Conservation (phyloP, 805 yeast genomes). For the Saccharomycopsis sp. region DNA sequence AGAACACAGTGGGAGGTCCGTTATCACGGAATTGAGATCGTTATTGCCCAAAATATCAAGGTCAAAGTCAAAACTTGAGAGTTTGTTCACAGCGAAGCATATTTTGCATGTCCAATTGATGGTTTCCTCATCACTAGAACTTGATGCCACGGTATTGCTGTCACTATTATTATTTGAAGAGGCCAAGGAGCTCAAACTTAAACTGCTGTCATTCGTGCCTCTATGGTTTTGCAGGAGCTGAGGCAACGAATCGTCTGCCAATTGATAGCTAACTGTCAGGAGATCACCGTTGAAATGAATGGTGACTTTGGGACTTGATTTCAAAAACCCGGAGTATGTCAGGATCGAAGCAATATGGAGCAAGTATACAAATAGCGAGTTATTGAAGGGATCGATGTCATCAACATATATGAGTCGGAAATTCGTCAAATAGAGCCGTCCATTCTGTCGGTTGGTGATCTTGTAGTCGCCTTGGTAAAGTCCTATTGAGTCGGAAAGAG, state of each 20-base stretch:
- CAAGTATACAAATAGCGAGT: conserved; percentile 44
- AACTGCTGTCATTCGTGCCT: not conserved
- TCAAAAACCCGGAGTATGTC: conserved; percentile 51
- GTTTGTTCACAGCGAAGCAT: conserved; percentile 62
- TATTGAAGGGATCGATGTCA: conserved; percentile 32
- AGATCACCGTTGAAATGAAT: conserved; percentile 30
- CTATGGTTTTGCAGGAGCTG: not conserved
- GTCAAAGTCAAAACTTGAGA: conserved; percentile 28
- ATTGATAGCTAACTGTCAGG: not conserved
- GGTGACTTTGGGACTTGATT: conserved; percentile 74
- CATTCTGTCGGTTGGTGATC: conserved; percentile 57
- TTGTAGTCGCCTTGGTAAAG: conserved; percentile 72
- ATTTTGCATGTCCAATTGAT: conserved; percentile 81
- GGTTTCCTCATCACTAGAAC: not conserved
- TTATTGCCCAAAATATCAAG: conserved; percentile 19
- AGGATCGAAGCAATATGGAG: conserved; percentile 29
- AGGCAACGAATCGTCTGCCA: not conserved
- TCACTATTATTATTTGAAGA: not conserved
- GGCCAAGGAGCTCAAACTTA: not conserved
- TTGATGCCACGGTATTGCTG: not conserved
- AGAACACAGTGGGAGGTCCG: conserved; percentile 40
- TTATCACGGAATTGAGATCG: conserved; percentile 18
- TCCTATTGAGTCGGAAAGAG: conserved; percentile 38
- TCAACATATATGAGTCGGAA: conserved; percentile 70
- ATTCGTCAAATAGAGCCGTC: conserved; percentile 73